Evolutionary conservation across 805 yeast species (phyloP), one percentile per base, ranked within the genome.

Genomic region (Brettanomyces sp.): DNA sequence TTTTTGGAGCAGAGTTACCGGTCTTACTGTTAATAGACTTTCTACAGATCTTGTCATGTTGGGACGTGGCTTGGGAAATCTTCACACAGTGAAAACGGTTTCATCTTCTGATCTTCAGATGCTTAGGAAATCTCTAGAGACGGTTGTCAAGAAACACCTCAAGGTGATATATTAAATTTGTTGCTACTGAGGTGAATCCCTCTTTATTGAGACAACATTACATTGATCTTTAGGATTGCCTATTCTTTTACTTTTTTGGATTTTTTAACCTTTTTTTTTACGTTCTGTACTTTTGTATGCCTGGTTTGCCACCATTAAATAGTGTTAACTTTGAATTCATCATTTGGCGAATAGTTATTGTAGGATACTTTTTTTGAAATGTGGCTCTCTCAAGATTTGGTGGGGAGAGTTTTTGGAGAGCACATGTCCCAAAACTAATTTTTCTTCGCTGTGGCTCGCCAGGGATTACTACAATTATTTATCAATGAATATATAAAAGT

Each of bases 111-210:
- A 52, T 25, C 32, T 56, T 14, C 36, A 32, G 3, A 32, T 12
- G 11, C 35, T 54, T 25, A 55, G 51, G 30, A 30, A 41, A 4
- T 33, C 36, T 5, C 40, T 57, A 34, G 42, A 49, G 34, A 32
- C 42, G 4, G 56, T 52, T 43, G 52, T 57, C 6, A 45, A 47
- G 21, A 50, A 49, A 25, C 43, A 55, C 34, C 53, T 56, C 25
- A 56, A 56, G 43, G 45, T 52, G 33, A 46, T 53, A 28, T 28
- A 28, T 28, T 28, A 28, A 9, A 7, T 9, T 7, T 28, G 32
- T 7, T 28, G 32, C 32, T 28, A 28, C 11, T 28, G 32, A 9
- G 32, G 32, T 28, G 32, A 7, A 7, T 28, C 32, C 18, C 18
- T 18, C 18, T 18, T 18, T 18, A 18, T 18, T 18, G 18, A 18